Evolutionary conservation across 2,329 filamentous ascomycete species (phyloP).

Genomic region (Xylariaceae sp.): DNA sequence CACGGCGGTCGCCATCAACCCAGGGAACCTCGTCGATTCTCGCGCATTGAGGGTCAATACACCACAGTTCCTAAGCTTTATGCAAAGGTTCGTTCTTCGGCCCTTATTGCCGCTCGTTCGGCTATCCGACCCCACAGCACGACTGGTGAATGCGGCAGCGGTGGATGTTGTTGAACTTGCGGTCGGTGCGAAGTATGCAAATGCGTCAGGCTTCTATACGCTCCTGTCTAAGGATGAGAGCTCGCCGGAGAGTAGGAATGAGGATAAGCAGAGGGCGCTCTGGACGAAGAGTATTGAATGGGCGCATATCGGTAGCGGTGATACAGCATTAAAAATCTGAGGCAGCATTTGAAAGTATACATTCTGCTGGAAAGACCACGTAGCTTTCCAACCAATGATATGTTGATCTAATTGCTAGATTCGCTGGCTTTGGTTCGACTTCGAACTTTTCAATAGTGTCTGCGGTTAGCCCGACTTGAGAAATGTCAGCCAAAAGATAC

Average conservation of each 20-base stretch:
- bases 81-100: slow-evolving; percentile 29
- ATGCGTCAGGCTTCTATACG: background rate
- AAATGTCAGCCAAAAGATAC: too few relatives aligned
- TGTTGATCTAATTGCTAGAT: too few relatives aligned
- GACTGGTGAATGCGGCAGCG: background rate
- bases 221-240: background rate
- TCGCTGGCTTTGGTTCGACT: too few relatives aligned
- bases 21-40: slow-evolving; percentile 36
- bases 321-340: background rate
- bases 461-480: too few relatives aligned
- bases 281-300: background rate
- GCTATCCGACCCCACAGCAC: slow-evolving; percentile 31
- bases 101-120: slow-evolving; percentile 18
- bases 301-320: background rate
- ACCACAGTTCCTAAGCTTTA: slow-evolving; percentile 23
- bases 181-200: background rate
- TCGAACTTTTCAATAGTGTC: too few relatives aligned
- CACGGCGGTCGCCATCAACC: slow-evolving; percentile 30
- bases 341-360: too few relatives aligned
- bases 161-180: background rate
- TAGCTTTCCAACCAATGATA: too few relatives aligned
- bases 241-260: background rate
- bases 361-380: too few relatives aligned
- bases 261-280: background rate
- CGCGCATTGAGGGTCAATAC: slow-evolving; percentile 36